Evolutionary conservation across 2,329 filamentous ascomycete genomes (phyloP).

Genomic region (Cylindrodendrum hubeiense): DNA sequence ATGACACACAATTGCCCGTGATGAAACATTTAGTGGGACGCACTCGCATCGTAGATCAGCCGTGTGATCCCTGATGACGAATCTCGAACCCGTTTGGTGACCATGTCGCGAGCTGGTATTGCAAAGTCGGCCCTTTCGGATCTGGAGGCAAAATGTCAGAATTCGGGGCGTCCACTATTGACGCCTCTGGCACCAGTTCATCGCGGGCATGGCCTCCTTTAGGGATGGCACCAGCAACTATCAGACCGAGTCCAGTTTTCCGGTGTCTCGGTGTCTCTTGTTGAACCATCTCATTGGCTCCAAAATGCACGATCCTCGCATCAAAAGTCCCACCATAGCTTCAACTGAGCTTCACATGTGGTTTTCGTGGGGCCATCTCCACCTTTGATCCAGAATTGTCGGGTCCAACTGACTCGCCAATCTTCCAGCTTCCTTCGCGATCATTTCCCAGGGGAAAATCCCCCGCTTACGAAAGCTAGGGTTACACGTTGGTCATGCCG

Average conservation of each 20-base stretch:
- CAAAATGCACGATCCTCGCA: neutral
- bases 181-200: neutral
- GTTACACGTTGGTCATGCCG: neutral
- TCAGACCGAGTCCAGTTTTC: neutral
- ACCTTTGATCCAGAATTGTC: constrained; percentile 16
- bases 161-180: neutral
- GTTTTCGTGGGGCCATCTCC: constrained; percentile 18
- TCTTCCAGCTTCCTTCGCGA: constrained; percentile 2
- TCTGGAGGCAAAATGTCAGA: neutral
- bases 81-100: neutral
- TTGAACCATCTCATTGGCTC: constrained; percentile 4
- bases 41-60: neutral
- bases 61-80: constrained; percentile 5
- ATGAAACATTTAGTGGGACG: constrained; percentile 20
- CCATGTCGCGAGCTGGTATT: neutral
- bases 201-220: neutral
- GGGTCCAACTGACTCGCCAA: constrained; percentile 19
- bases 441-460: constrained; percentile 7
- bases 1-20: constrained; percentile 13
- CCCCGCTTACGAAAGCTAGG: neutral
- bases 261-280: neutral
- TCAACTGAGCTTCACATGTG: constrained; percentile 17
- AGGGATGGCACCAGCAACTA: neutral
- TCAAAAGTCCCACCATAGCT: constrained; percentile 15
- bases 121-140: neutral